Percentiles rank a stretch among this genome's conserved stretches.
These are phyloP conservation scores for Apiotrichum brassicae DNA, from an alignment of 1,284 basidiomycete genomes.

Conservation along the genomic window DNA sequence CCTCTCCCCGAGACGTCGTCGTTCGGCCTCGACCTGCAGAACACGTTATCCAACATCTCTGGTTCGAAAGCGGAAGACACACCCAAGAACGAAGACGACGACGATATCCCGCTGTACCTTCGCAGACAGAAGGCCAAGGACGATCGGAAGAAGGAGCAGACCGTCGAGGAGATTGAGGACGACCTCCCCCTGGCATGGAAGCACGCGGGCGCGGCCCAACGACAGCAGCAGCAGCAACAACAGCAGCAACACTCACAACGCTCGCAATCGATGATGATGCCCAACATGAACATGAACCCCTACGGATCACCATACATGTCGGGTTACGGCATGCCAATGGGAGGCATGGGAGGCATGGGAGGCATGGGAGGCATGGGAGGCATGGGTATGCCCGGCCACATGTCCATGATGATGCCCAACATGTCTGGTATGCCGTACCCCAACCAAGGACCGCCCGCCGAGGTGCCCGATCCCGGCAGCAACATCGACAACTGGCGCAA, in stretches of 20 bases:
- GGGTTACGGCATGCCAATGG: constrained; percentile 10
- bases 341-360: not conserved
- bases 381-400: not conserved
- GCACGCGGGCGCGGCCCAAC: constrained; percentile 26
- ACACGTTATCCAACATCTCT: not conserved
- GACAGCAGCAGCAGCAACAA: not conserved
- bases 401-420: constrained; percentile 9
- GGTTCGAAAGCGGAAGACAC: not conserved
- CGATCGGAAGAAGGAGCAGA: constrained; percentile 3
- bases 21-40: not conserved
- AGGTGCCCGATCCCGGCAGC: constrained; percentile 13
- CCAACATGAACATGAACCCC: not conserved
- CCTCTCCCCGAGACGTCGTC: not conserved
- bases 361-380: constrained; percentile 1
- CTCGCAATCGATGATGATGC: constrained; percentile 7
- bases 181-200: constrained; percentile 39
- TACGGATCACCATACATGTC: constrained; percentile 3
- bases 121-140: constrained; percentile 3
- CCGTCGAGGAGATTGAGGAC: constrained; percentile 29
- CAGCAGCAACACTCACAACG: too few relatives aligned
- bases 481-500: constrained; percentile 23
- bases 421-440: not conserved
- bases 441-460: not conserved
- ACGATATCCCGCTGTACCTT: constrained; percentile 28
- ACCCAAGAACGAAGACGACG: constrained; percentile 21